phyloP scores from a whole-genome alignment of 1,284 basidiomycete genomes.

The Stygiomarasmius scandens region DNA sequence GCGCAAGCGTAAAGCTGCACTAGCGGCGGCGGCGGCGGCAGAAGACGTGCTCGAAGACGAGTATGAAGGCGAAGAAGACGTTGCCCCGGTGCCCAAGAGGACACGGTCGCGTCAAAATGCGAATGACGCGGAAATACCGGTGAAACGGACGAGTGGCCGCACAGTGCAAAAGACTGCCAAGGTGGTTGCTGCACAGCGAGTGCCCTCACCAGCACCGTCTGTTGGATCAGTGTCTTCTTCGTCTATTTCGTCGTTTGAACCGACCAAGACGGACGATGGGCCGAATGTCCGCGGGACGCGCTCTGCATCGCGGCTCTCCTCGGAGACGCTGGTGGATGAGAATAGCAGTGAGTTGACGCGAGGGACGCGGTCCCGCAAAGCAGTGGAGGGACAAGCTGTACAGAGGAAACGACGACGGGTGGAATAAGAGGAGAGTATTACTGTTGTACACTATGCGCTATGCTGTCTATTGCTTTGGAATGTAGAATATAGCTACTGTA shows the following conservation, averaged over 20 bases:
- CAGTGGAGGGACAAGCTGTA: background rate
- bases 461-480: background rate
- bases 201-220: background rate
- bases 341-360: background rate
- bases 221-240: background rate
- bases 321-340: slow-evolving; percentile 32
- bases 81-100: background rate
- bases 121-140: background rate
- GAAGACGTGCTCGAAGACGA: background rate
- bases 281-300: slow-evolving; percentile 33
- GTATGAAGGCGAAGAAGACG: background rate
- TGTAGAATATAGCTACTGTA: background rate
- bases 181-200: background rate
- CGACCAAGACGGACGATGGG: slow-evolving; percentile 2
- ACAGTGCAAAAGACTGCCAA: background rate
- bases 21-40: background rate
- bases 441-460: too few relatives aligned
- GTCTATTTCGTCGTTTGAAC: background rate
- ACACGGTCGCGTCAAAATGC: background rate
- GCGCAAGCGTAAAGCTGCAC: slow-evolving; percentile 35
- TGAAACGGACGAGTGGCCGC: background rate
- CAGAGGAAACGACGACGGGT: background rate
- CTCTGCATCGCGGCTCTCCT: slow-evolving; percentile 39
- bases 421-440: background rate
- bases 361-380: background rate